Conservation (phyloP, 1,284 basidiomycete species). For the Puccinia horiana region DNA sequence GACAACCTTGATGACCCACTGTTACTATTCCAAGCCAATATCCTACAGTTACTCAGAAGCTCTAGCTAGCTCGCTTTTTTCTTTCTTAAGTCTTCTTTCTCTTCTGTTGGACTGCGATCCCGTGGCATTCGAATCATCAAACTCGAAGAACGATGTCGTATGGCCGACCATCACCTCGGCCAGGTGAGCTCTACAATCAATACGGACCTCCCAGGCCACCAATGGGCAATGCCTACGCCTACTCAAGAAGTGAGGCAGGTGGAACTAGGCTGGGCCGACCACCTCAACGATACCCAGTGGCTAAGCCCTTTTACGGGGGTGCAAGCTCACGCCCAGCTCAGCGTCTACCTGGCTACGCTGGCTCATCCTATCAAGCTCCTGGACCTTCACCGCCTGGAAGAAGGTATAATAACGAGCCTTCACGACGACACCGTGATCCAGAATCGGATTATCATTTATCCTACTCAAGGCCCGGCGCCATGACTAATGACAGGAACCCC, state of each 20-base stretch:
- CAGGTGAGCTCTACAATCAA: conserved; percentile 27
- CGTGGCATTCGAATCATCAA: background rate
- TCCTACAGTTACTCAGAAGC: background rate
- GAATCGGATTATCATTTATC: conserved; percentile 9
- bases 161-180: conserved; percentile 26
- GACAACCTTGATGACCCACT: background rate
- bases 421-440: background rate
- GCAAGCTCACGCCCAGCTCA: conserved; percentile 20
- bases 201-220: conserved; percentile 23
- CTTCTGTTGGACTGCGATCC: background rate
- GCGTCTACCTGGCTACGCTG: conserved; percentile 9
- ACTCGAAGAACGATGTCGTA: background rate
- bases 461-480: conserved; percentile 16
- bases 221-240: conserved; percentile 6
- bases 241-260: conserved; percentile 36
- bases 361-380: background rate
- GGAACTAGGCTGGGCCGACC: conserved; percentile 26
- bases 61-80: background rate
- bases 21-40: background rate
- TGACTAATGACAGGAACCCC: background rate
- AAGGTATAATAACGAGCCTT: conserved; percentile 11
- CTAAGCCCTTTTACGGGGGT: conserved; percentile 7
- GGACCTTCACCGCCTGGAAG: background rate
- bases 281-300: conserved; percentile 12
- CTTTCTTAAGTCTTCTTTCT: background rate